Base-by-base conservation (phyloP, 441 rosid species). In the Syzygium malaccense region DNA sequence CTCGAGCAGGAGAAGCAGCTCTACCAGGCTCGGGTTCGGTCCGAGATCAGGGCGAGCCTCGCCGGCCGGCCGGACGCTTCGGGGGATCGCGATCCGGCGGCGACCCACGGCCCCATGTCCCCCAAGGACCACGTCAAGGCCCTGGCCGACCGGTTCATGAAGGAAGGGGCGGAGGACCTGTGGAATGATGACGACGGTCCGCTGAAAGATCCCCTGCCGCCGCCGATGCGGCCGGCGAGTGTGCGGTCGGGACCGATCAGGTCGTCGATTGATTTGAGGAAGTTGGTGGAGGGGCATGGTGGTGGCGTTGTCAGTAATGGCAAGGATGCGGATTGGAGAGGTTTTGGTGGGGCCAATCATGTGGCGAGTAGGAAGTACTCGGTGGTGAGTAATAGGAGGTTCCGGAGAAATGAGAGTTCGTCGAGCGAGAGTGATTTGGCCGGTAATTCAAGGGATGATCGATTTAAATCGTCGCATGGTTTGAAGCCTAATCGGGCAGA, bases 181-280 rank as follows among this genome's bases (percentile, higher is more conserved):
- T 98, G 99, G 99, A 97, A 98, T 53, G 94, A 97, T 66, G 92
- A 92, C 25, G 99, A 97, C 28, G 99, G 99, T 5, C 98, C 98
- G 0, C 86, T 96, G 88, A 92, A 90, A 88, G 62, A 91, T 32
- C 37, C 87, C 28, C 87, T 68, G 7, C 85, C 89, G 20, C 85
- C 89, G n/a, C 19, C 64, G 28, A 28, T 32, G 28, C 58, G 33
- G 66, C 57, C 55, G 41, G 25, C 48, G 5, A 87, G 88, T 90
- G 92, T 90, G 89, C 87, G 89, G 79, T 71, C 90, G 20, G 89
- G 87, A 10, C 71, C 85, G 4, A 20, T 55, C 85, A 90, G 86
- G 71, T 85, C 95, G 7, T 93, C 97, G 3, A 78, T 94, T 92
- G 96, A 93, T 91, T 87, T 95, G 91, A 92, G 94, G 91, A 90